phyloP scores from a whole-genome alignment of 2,329 filamentous ascomycete genomes.

The Cadophora gregata region DNA sequence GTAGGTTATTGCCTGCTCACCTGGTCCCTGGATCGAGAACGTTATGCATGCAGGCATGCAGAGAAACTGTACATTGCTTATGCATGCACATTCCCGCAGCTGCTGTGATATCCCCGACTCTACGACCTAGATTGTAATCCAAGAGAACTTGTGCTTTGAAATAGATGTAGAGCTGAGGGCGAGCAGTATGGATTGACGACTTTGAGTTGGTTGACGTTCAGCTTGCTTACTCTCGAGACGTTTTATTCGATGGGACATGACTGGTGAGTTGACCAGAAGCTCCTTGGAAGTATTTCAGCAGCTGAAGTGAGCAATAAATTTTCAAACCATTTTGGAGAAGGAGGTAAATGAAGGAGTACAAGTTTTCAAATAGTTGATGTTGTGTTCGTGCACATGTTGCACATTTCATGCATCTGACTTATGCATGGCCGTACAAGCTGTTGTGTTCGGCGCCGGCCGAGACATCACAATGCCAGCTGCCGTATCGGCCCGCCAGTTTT shows the following conservation, averaged over 20 bases:
- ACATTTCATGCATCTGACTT: conserved; percentile 23
- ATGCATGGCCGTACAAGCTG: conserved; percentile 19
- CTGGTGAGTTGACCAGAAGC: neutral
- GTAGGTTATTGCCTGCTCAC: neutral
- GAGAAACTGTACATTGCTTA: conserved; percentile 1
- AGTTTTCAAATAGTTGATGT: conserved; percentile 7
- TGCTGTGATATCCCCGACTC: conserved; percentile 6
- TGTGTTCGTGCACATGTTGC: conserved; percentile 14
- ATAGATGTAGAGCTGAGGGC: neutral
- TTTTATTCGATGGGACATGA: neutral
- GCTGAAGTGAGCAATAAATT: neutral
- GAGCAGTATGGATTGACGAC: neutral
- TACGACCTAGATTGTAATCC: neutral
- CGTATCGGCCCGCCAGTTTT: conserved; percentile 22
- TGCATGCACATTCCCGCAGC: conserved; percentile 17
- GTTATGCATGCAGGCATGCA: conserved; percentile 1
- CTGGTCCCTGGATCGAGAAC: conserved; percentile 2
- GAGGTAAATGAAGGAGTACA: neutral
- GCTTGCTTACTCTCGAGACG: neutral
- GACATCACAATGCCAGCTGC: conserved; percentile 1
- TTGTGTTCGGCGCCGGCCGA: conserved; percentile 26
- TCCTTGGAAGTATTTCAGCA: no score
- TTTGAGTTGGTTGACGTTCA: neutral
- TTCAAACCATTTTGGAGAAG: neutral
- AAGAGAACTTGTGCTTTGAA: conserved; percentile 1